Base-by-base conservation (phyloP, 208 protist species). In the Crithidia expoeki region DNA sequence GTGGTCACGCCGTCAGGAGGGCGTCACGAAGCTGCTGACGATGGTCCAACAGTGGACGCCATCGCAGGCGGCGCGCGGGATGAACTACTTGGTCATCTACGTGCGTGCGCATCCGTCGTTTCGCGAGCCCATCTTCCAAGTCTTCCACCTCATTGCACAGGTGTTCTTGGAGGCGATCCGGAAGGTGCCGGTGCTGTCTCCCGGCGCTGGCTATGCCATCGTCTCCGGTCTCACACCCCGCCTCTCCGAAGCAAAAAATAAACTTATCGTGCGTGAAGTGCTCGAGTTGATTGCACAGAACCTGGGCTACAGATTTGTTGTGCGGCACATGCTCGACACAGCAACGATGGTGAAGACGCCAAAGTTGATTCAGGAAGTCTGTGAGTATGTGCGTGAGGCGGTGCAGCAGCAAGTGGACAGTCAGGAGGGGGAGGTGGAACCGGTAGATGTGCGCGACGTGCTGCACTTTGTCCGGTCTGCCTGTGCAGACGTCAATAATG, bases 121-220 rank as follows among this genome's bases (percentile, higher is more conserved):
- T 51, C 64, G 84, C 5, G 89, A 96, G 66, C 86, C 85, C 16
- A 94, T 83, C 34, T 87, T 90, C 60, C 92, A 96, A 59, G 89
- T 94, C 17, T 88, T 92, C 52, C 72, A 85, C 27, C 53, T 75
- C 2, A 74, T 92, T 38, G 14, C 81, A 11, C 64, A 68, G 23
- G 44, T 83, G 14, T 74, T 92, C 28, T 74, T 85, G 47, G 83
- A 72, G 30, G 64, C 75, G 11, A 33, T 92, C 16, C 59, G 63
- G 16, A 78, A 83, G n/a, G 62, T 76, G 11, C 57, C 77, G 47
- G 65, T 30, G 7, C 58, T 94, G n/a, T 74, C 81, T 7, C 60
- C 72, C 32, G 84, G 81, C 19, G 87, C 84, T 7, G 79, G 73
- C 30, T 94, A 93, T 58, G 89, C 80, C 25, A 71, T 96, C 55